Evolutionary conservation across 352 stramenopile genomes (phyloP).

Genomic region (Thraustochytrium sp.): DNA sequence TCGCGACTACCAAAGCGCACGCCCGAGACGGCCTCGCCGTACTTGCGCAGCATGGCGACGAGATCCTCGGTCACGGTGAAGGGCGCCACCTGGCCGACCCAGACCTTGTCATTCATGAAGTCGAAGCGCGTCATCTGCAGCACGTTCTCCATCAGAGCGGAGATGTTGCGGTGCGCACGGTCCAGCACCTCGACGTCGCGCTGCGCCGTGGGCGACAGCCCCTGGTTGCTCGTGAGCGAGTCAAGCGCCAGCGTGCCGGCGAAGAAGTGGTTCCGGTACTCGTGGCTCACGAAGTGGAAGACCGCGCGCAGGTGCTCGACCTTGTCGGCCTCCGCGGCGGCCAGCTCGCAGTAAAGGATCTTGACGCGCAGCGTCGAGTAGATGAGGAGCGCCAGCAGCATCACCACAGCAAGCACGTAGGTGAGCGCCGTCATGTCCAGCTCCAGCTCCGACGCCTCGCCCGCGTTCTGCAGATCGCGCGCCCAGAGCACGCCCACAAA

Average conservation of each 20-base stretch:
- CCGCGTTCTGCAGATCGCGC: neutral
- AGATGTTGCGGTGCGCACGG: conserved; percentile 3
- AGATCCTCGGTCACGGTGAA: neutral
- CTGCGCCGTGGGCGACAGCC: neutral
- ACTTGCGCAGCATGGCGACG: neutral
- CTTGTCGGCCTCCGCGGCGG: neutral
- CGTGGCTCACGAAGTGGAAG: conserved; percentile 16
- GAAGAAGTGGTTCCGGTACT: conserved; percentile 23
- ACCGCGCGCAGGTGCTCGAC: neutral
- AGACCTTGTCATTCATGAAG: neutral
- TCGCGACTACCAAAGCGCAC: neutral
- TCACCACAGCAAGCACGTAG: neutral
- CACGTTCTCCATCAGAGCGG: neutral
- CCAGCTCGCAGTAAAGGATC: neutral
- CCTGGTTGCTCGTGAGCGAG: neutral
- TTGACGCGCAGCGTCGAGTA: neutral
- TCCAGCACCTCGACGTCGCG: neutral
- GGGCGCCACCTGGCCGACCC: neutral
- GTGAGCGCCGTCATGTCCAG: neutral
- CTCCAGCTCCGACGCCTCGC: neutral
- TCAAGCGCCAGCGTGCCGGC: neutral
- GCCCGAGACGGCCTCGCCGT: neutral
- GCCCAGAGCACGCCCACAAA: neutral
- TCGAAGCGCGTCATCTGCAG: neutral
- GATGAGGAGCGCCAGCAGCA: neutral